Conservation (phyloP, 257 asterid species). For the Solanum appendiculatum region DNA sequence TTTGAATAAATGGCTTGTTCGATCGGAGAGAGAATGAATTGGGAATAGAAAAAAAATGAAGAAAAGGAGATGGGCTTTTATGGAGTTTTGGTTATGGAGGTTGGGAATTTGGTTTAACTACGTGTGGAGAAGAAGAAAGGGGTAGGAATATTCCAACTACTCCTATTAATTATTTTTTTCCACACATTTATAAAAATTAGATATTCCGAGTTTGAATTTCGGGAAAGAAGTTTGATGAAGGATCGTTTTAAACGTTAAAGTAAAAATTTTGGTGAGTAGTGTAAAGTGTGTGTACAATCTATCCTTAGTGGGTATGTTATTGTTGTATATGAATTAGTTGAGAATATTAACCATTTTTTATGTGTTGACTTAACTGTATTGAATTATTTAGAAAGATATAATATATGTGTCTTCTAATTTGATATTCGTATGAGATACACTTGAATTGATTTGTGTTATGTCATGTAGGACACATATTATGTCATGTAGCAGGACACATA, state of each 20-base stretch:
- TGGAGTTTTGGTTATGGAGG: not conserved
- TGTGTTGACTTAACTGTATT: no score
- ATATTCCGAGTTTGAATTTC: not conserved
- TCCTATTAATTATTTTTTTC: not conserved
- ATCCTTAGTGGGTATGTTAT: rapidly evolving
- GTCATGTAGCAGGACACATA: no score
- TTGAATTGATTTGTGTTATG: no score
- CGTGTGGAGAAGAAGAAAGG: not conserved
- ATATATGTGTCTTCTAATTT: no score
- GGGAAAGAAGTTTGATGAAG: rapidly evolving
- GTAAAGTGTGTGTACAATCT: no score
- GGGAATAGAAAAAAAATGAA: not conserved
- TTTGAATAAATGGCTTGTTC: not conserved
- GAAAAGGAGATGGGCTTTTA: not conserved
- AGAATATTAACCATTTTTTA: no score
- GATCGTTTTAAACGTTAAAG: no score
- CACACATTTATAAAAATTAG: not conserved
- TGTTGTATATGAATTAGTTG: no score
- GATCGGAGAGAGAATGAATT: not conserved
- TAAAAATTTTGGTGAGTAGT: no score
- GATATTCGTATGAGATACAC: no score
- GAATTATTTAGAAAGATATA: no score
- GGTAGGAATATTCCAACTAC: not conserved
- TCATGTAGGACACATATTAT: no score
- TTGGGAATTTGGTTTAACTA: not conserved